phyloP scores from a whole-genome alignment of 1,284 basidiomycete species.

The Apiotrichum sp. region DNA sequence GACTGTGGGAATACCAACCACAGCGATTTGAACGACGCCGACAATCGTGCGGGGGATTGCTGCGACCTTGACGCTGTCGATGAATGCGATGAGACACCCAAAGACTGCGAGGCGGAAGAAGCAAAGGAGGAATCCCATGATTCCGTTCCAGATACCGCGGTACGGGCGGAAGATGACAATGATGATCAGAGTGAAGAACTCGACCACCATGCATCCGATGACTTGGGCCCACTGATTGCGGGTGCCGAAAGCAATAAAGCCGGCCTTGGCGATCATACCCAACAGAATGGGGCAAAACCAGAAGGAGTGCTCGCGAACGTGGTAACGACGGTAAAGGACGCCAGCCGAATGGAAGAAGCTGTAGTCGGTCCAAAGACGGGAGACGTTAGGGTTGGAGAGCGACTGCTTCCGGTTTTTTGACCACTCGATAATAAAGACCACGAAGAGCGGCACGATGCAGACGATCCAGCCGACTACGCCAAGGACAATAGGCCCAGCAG shows the following conservation, averaged over 20 bases:
- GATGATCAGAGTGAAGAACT: slow-evolving; percentile 57
- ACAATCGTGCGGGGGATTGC: slow-evolving; percentile 42
- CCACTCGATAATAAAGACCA: slow-evolving; percentile 32
- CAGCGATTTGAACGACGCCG: slow-evolving; percentile 43
- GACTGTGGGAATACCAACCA: slow-evolving; percentile 43
- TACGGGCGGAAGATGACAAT: slow-evolving; percentile 52
- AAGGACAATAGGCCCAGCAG: slow-evolving; percentile 69
- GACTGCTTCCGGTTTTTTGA: slow-evolving; percentile 28
- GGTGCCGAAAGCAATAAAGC: slow-evolving; percentile 67
- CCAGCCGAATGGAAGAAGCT: slow-evolving; percentile 44
- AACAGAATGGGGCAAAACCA: slow-evolving; percentile 47
- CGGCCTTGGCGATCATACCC: slow-evolving; percentile 53
- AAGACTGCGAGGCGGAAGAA: slow-evolving; percentile 40
- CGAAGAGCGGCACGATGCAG: slow-evolving; percentile 54
- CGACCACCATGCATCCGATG: slow-evolving; percentile 62
- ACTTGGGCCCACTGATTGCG: slow-evolving; percentile 64
- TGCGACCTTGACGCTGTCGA: slow-evolving; percentile 34
- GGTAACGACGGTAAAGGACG: slow-evolving; percentile 46
- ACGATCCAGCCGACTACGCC: slow-evolving; percentile 56
- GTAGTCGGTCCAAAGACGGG: slow-evolving; percentile 42
- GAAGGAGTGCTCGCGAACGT: slow-evolving; percentile 48
- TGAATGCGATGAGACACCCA: slow-evolving; percentile 45
- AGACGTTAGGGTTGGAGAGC: slow-evolving; percentile 27
- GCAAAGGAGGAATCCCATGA: slow-evolving; percentile 34
- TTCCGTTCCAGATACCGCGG: slow-evolving; percentile 46